Base-by-base conservation (phyloP, 2,329 filamentous ascomycete species). In the Penicillium sp. region DNA sequence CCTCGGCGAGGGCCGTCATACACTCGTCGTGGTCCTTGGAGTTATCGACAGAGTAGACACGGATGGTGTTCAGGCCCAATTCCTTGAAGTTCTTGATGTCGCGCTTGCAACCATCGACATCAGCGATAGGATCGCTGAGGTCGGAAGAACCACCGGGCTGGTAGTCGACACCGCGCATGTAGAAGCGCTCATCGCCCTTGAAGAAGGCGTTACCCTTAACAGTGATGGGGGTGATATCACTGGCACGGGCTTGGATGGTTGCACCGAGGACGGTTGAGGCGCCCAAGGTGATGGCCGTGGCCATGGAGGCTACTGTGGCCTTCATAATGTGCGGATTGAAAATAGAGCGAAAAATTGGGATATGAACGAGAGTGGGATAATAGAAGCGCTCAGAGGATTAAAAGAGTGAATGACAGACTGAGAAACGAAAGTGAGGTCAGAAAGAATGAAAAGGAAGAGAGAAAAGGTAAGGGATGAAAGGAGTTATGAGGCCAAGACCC, bases 21-120 rank as follows among this genome's bases (percentile, higher is more conserved):
- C 92, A 97, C 60, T 85, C 82, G 67, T 92, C 87, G 77, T 97
- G 92, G 74, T 88, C 77, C 65, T 81, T 78, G 48, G 86, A 87
- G 82, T 96, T 96, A 80, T 97, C 92, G 64, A 95, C 87, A 16
- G 88, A 91, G 82, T 96, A 97, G 59, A 96, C 89, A 75, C 92
- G 91, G 70, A 97, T 82, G 26, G 91, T 91, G 81, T 97, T 97
- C 77, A 96, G 80, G 46, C 91, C 91, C 48, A 97, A 82, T 63
- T 91, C 84, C 79, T 90, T 84, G 85, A 96, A 96, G 72, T 90
- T 81, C 49, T 78, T 76, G 65, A 96, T 88, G 70, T 96, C 91
- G 62, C 91, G 88, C 73, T 84, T 82, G 84, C 92, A 96, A 68
- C 81, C 77, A 4, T 75, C 75, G 25, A 78, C 70, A 67, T 95